These are phyloP conservation scores for Kwoniella sp. DNA, from an alignment of 768 basidiomycete genomes.

Conservation along the genomic window DNA sequence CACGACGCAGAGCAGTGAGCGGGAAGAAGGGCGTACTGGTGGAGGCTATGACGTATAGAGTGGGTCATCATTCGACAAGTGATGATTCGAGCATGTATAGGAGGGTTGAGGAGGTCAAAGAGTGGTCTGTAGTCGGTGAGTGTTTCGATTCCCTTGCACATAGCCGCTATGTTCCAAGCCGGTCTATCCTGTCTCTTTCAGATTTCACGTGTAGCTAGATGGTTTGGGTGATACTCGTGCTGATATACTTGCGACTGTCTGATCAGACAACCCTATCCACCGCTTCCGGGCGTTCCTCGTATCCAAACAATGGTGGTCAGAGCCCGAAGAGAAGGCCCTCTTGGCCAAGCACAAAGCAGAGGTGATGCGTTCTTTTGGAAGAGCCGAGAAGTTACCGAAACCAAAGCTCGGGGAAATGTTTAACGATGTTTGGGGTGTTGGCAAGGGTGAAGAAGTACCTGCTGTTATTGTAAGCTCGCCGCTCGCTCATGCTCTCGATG, in stretches of 20 bases:
- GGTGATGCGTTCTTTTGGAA: constrained; percentile 76
- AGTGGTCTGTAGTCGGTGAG: constrained; percentile 73
- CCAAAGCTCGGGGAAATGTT: constrained; percentile 77
- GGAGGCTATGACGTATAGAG: constrained; percentile 84
- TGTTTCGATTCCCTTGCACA: neutral
- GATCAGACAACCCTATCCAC: constrained; percentile 80
- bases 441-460: constrained; percentile 61
- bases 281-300: constrained; percentile 86
- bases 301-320: constrained; percentile 80
- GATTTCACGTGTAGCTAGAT: neutral
- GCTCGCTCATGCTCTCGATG: no score
- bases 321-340: constrained; percentile 70
- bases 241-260: constrained; percentile 84
- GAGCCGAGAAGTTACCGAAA: constrained; percentile 70
- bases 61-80: constrained; percentile 73
- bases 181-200: no score
- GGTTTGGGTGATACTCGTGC: neutral
- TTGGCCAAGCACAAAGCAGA: constrained; percentile 70
- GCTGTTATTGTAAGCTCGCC: constrained; percentile 43
- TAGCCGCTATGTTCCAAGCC: constrained; percentile 13
- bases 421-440: constrained; percentile 74
- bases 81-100: constrained; percentile 96
- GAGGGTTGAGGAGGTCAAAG: constrained; percentile 83
- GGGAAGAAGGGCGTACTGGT: constrained; percentile 48
- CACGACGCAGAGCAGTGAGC: constrained; percentile 41